phyloP scores from a whole-genome alignment of 2,329 filamentous ascomycete species.

The Phialophora macrospora region DNA sequence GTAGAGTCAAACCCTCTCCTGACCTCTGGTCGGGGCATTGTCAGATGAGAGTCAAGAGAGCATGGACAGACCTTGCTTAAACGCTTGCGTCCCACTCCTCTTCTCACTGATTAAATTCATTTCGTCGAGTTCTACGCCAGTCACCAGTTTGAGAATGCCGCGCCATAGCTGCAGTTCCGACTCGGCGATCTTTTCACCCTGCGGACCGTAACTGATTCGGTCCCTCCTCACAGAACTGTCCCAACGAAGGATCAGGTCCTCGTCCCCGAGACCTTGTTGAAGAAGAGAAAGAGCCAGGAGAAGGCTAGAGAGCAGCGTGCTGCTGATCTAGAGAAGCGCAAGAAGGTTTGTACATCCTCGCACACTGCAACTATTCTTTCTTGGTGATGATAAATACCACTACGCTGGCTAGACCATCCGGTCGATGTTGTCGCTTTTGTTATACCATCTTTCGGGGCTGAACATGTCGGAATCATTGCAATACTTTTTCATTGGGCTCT shows the following conservation, averaged over 20 bases:
- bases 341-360: conserved; percentile 71
- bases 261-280: conserved; percentile 98
- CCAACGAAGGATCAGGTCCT: conserved; percentile 94
- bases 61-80: conserved; percentile 34
- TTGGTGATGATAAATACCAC: conserved; percentile 87
- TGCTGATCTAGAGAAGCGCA: conserved; percentile 81
- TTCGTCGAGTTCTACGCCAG: conserved; percentile 72
- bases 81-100: conserved; percentile 20
- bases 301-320: conserved; percentile 92
- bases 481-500: conserved; percentile 31
- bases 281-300: conserved; percentile 99
- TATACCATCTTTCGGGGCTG: conserved; percentile 99
- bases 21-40: conserved; percentile 69
- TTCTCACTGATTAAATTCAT: conserved; percentile 79
- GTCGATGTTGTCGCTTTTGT: conserved; percentile 94
- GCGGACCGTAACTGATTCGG: conserved; percentile 75
- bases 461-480: conserved; percentile 46
- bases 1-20: conserved; percentile 51
- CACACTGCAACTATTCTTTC: conserved; percentile 46
- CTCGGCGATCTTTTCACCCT: conserved; percentile 75
- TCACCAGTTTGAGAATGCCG: conserved; percentile 84
- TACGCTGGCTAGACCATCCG: conserved; percentile 83
- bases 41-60: conserved; percentile 67
- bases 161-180: conserved; percentile 89
- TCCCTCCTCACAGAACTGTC: conserved; percentile 69